Conservation (phyloP, 805 yeast genomes). For the Starmerella scarabaei region DNA sequence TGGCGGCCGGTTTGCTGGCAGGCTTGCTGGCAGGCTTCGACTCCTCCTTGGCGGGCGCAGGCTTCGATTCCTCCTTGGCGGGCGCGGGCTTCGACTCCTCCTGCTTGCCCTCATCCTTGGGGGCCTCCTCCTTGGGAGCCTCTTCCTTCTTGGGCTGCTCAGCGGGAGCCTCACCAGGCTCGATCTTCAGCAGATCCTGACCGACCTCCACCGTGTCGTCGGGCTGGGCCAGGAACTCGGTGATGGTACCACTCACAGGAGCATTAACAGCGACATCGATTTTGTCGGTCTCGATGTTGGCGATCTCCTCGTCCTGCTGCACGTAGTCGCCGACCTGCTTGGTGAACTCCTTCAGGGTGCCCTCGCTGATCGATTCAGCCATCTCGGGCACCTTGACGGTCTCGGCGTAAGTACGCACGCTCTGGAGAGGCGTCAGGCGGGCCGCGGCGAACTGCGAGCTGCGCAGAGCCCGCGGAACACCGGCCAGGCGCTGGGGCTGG, state of each 20-base stretch:
- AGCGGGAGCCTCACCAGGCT: constrained; percentile 56
- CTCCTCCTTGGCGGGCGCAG: constrained; percentile 23
- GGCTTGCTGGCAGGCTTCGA: constrained; percentile 23
- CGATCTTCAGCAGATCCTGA: constrained; percentile 78
- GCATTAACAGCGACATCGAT: constrained; percentile 95
- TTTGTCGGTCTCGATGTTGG: constrained; percentile 96
- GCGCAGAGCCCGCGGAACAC: neutral
- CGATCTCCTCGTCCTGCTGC: constrained; percentile 74
- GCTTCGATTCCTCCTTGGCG: constrained; percentile 25
- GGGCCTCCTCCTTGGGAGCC: constrained; percentile 23
- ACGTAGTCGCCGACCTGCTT: constrained; percentile 77
- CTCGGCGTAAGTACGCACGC: constrained; percentile 26
- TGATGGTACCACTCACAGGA: constrained; percentile 80
- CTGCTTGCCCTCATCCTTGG: constrained; percentile 22
- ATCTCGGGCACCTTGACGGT: constrained; percentile 86
- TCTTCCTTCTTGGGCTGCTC: constrained; percentile 35
- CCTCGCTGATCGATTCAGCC: constrained; percentile 98
- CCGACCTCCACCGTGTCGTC: constrained; percentile 96
- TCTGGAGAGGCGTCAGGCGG: constrained; percentile 1
- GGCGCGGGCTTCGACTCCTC: constrained; percentile 28
- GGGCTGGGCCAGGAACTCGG: constrained; percentile 65
- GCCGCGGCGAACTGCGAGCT: neutral
- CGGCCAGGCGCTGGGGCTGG: neutral
- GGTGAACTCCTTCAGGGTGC: constrained; percentile 57
- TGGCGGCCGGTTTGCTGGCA: constrained; percentile 9